Evolutionary conservation across 2,329 filamentous ascomycete species (phyloP).

Genomic region (Fusarium veterinarium): DNA sequence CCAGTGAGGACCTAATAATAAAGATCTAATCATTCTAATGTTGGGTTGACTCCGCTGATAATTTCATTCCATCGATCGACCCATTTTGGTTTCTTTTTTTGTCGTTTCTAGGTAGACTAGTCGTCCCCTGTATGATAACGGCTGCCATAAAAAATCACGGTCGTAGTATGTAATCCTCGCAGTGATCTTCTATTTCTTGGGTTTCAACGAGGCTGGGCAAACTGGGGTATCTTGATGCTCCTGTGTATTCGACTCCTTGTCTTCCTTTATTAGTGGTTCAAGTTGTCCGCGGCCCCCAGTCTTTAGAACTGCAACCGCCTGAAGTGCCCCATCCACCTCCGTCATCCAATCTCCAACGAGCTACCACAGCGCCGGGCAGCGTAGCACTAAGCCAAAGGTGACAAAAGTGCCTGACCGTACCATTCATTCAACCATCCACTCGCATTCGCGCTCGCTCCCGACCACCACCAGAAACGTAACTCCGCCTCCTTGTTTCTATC

Average conservation of each 20-base stretch:
- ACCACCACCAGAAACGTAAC: slow-evolving; percentile 18
- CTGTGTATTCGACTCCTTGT: slow-evolving; percentile 17
- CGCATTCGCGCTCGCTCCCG: slow-evolving; percentile 26
- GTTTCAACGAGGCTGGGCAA: slow-evolving; percentile 27
- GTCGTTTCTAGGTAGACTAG: background rate
- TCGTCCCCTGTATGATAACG: background rate
- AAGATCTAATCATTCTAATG: background rate
- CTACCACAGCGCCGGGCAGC: slow-evolving; percentile 2
- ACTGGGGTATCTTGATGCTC: slow-evolving; percentile 21
- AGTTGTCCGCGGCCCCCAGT: background rate
- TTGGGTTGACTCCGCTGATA: slow-evolving; percentile 28
- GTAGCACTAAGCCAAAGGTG: slow-evolving; percentile 15
- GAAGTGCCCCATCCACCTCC: slow-evolving; percentile 26
- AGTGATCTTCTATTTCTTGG: background rate
- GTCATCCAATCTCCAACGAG: slow-evolving; percentile 41
- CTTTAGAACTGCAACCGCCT: background rate
- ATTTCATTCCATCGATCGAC: slow-evolving; percentile 23
- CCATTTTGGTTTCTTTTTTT: slow-evolving; percentile 4
- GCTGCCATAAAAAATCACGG: background rate
- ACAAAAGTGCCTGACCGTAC: slow-evolving; percentile 44
- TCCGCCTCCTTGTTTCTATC: slow-evolving; percentile 33
- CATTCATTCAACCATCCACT: slow-evolving; percentile 13
- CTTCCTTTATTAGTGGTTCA: slow-evolving; percentile 7
- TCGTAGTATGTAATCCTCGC: background rate
- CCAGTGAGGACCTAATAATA: slow-evolving; percentile 9